Conservation (phyloP, 2,329 filamentous ascomycete species). For the Alternaria solani region DNA sequence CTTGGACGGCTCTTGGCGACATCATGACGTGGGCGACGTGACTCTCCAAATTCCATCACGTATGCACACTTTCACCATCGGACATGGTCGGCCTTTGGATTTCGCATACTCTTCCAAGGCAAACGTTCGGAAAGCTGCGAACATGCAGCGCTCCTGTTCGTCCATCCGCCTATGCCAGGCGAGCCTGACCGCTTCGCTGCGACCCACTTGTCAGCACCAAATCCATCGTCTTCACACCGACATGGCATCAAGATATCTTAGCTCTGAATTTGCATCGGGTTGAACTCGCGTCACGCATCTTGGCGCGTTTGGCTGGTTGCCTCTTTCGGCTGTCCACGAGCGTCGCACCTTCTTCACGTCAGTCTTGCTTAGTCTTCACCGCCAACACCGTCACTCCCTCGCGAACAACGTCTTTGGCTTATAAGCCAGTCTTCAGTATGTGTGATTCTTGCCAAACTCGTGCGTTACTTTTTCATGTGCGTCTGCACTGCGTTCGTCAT, state of each 20-base stretch:
- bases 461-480: slow-evolving; percentile 10
- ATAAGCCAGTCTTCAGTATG: slow-evolving; percentile 20
- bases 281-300: slow-evolving; percentile 10
- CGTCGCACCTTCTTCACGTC: slow-evolving; percentile 20
- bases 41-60: not conserved
- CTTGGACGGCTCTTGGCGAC: slow-evolving; percentile 11
- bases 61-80: not conserved
- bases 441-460: slow-evolving; percentile 19
- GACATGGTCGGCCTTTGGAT: not conserved
- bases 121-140: not conserved
- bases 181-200: not conserved
- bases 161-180: not conserved
- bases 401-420: slow-evolving; percentile 1
- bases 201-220: slow-evolving; percentile 3
- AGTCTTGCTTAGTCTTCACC: slow-evolving; percentile 15
- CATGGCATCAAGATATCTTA: not conserved
- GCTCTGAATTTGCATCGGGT: not conserved
- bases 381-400: not conserved
- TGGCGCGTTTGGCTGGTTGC: slow-evolving; percentile 19
- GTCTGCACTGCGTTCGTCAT: slow-evolving; percentile 18
- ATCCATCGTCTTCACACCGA: not conserved
- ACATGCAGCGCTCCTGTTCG: not conserved
- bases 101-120: not conserved
- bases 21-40: slow-evolving; percentile 9
- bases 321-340: slow-evolving; percentile 11